Evolutionary conservation across 768 basidiomycete genomes (phyloP), one percentile per base, ranked within the genome.

Genomic region (Chalciporus piperatus): DNA sequence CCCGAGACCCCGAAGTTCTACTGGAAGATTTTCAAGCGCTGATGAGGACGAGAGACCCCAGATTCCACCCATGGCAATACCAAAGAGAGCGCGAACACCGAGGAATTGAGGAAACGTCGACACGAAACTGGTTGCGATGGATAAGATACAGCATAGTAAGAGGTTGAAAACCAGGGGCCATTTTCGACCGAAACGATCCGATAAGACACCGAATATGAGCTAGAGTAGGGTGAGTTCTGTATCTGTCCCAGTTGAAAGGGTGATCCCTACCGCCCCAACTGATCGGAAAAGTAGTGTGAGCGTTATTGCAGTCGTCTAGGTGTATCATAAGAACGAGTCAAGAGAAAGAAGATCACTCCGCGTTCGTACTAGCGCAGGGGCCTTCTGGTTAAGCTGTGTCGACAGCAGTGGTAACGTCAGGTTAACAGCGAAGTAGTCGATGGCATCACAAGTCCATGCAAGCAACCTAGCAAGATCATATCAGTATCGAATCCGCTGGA

Each of bases 271-370:
- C 38, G 89, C 87, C 28, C 88, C 89, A 45, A 80, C 72, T 5
- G 89, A 87, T 52, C 95, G 83, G 76, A 98, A 88, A n/a, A 98
- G 81, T 1, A 98, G 76, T 0, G 95, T 97, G 44, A 97, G 76
- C 6, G 95, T 97, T 64, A 98, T 94, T 5, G 91, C 80, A 17
- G 85, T 84, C 44, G 90, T 89, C 78, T 78, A 50, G 19, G 37
- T 7, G n/a, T 2, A 7, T 1, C 19, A 33, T 41, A 11, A 54
- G 45, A 17, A 27, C 22, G 43, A 35, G 8, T n/a, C n/a, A n/a
- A 19, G 47, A 14, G 10, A 41, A 13, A 1, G n/a, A n/a, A 33
- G 16, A 22, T 7, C 20, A 55, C 14, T 6, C 20, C 19, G 25
- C 23, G 12, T 28, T 64, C 72, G 56, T 41, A 78, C 77, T 28